These are phyloP conservation scores for Eucalyptus decipiens DNA, from an alignment of 345 rosid genomes.

Conservation along the genomic window DNA sequence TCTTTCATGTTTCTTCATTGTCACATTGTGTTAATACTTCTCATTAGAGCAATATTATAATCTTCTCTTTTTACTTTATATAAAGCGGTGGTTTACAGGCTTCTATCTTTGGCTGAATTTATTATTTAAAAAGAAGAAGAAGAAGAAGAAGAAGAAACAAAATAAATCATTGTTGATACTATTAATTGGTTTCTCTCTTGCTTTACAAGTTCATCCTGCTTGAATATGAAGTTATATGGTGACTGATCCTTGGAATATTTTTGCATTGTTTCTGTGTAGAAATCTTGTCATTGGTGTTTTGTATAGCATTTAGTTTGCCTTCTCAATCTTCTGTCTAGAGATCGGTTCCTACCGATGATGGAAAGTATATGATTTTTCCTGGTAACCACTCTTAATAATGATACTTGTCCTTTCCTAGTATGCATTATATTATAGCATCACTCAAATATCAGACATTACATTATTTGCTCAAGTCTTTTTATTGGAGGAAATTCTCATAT, in stretches of 20 bases:
- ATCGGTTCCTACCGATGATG: neutral
- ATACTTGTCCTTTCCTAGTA: neutral
- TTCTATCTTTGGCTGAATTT: neutral
- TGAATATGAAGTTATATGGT: neutral
- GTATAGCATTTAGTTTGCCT: neutral
- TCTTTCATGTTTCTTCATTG: neutral
- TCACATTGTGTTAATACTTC: neutral
- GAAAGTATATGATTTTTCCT: neutral
- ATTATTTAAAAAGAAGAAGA: neutral
- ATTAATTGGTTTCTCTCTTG: neutral
- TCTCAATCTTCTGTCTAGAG: neutral
- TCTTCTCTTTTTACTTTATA: neutral
- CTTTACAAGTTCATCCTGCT: neutral
- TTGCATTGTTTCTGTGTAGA: neutral
- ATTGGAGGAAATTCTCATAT: neutral
- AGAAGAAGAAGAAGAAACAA: neutral
- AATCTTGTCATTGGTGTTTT: neutral
- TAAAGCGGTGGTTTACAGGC: neutral
- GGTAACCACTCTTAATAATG: neutral
- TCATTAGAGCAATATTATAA: neutral
- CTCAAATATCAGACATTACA: neutral
- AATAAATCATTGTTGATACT: neutral
- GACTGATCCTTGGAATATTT: neutral
- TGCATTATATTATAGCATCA: neutral
- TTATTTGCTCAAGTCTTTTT: neutral